Evolutionary conservation across 116 monocot species (phyloP).

Genomic region (Dioscorea cayenensis): DNA sequence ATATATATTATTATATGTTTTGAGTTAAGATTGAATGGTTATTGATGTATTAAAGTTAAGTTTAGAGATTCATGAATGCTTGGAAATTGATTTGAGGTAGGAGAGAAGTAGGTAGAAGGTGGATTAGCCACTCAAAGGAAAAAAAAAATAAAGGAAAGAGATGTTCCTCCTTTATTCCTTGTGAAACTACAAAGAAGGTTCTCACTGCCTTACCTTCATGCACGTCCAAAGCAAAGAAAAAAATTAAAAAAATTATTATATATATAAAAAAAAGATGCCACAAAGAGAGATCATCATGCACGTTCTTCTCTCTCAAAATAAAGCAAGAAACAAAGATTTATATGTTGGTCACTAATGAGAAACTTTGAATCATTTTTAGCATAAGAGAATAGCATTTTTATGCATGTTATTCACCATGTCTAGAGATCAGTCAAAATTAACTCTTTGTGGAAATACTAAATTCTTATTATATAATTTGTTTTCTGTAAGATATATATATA

Average conservation of each 20-base stretch:
- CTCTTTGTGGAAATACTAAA: no score
- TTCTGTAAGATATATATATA: no score
- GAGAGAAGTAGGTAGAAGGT: not conserved
- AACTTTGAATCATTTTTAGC: not conserved
- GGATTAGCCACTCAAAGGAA: not conserved
- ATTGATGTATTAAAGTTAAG: no score
- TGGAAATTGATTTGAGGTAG: not conserved
- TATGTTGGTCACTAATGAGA: not conserved
- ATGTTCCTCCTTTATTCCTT: constrained; percentile 2
- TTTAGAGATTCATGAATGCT: no score
- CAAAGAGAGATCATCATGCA: constrained; percentile 16
- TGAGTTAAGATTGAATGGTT: no score
- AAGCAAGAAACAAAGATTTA: not conserved
- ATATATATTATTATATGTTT: no score
- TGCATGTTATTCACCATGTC: not conserved
- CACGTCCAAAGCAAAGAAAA: constrained; percentile 12
- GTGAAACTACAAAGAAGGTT: constrained; percentile 43
- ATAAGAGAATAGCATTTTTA: not conserved
- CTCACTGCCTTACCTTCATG: constrained; percentile 10
- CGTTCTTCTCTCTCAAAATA: constrained; percentile 21
- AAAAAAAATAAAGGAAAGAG: not conserved
- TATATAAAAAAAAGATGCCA: not conserved
- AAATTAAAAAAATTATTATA: not conserved
- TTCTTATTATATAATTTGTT: no score
- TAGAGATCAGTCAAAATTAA: no score